Base-by-base conservation (phyloP, 352 stramenopile genomes). In the Pythium inflatum region DNA sequence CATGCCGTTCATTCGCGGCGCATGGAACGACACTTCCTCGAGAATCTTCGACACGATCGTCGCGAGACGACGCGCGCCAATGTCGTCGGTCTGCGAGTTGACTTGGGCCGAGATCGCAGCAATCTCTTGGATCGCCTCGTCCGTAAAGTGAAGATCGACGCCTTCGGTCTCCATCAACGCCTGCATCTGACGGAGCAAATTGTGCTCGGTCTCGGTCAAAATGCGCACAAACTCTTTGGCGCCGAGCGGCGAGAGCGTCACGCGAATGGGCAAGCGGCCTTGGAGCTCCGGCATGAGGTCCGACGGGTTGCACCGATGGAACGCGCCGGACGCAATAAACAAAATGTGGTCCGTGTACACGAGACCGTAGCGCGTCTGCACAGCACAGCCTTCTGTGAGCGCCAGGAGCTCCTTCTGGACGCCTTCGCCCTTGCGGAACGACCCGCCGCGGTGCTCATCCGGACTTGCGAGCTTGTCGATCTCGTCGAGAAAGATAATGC, bases 401-500 rank as follows among this genome's bases (percentile, higher is more conserved):
- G 98, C 97, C 31, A 99, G 80, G 45, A 99, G 79, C 78, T 99
- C 98, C 69, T 98, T 97, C 82, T 99, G 97, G 36, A 99, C 98
- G 33, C 98, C 97, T 76, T 99, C 97, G 24, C 95, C 94, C 64
- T 94, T 94, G 60, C 85, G 83, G 68, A 82, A 92, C 67, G 82
- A 98, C 28, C 93, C 92, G 66, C 98, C 95, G n/a, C 91, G 83
- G 14, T 83, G 83, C 54, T 98, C 94, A 55, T 92, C 87, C 27
- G 87, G 78, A 45, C 83, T 94, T 43, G 97, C 97, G 51, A 99
- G 97, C 81, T 99, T 99, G 81, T 99, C 98, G 57, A 99, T 99
- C 77, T 99, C 98, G 82, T 99, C 98, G 62, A 99, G 97, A 73
- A 99, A 99, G 27, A 99, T 97, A 77, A 99, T 99, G 27, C 98